Evolutionary conservation across 139 green algal genomes (phyloP).

Genomic region (Micractinium sp.): DNA sequence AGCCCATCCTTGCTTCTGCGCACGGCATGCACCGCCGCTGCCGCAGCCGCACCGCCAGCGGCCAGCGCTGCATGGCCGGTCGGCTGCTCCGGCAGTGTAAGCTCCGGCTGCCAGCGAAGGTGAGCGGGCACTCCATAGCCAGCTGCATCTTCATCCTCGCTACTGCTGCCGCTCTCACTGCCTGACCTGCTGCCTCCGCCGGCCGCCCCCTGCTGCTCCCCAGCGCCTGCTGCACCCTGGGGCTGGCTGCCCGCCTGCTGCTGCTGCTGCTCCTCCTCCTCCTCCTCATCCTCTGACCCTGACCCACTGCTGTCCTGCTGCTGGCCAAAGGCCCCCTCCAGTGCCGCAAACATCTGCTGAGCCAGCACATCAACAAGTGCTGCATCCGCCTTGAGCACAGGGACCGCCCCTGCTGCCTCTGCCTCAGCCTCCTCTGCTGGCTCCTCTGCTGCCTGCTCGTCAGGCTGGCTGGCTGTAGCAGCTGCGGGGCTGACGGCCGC

Average conservation of each 20-base stretch:
- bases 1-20: slow-evolving; percentile 2
- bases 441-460: neutral
- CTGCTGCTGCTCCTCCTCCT: neutral
- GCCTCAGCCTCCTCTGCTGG: neutral
- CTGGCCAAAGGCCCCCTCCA: slow-evolving; percentile 8
- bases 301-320: neutral
- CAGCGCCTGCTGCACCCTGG: neutral
- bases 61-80: neutral
- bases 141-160: neutral
- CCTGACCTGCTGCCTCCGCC: neutral
- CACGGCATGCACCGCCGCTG: slow-evolving; percentile 1
- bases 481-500: neutral
- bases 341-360: slow-evolving; percentile 40
- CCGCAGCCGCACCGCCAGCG: neutral
- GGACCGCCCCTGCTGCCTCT: neutral
- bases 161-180: neutral
- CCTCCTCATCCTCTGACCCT: neutral
- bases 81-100: neutral
- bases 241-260: neutral
- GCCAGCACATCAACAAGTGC: slow-evolving; percentile 31
- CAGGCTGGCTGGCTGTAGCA: neutral
- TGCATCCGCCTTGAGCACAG: neutral
- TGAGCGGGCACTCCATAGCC: neutral
- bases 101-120: slow-evolving; percentile 29
- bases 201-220: neutral